phyloP scores from a whole-genome alignment of 495 filamentous ascomycete genomes.

The Clohesyomyces aquaticus region DNA sequence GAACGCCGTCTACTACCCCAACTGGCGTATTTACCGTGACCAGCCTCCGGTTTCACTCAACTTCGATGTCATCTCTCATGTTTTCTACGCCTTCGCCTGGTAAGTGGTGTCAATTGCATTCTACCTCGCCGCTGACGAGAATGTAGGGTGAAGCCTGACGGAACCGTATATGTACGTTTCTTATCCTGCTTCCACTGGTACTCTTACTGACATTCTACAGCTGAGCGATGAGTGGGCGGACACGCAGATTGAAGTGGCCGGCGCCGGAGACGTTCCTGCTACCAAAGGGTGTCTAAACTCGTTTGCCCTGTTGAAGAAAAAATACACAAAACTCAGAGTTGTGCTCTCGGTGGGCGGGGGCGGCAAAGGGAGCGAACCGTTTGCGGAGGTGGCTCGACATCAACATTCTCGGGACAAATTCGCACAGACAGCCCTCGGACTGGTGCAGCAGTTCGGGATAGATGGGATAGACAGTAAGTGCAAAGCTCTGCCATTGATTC shows the following conservation, averaged over 20 bases:
- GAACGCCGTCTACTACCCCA: conserved; percentile 91
- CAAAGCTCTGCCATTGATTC: background rate
- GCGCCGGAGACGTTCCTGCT: conserved; percentile 49
- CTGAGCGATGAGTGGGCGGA: conserved; percentile 88
- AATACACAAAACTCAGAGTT: conserved; percentile 74
- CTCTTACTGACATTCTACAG: conserved; percentile 51
- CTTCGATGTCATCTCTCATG: conserved; percentile 69
- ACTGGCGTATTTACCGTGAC: conserved; percentile 77
- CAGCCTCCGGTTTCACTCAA: conserved; percentile 78
- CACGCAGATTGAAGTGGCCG: conserved; percentile 76
- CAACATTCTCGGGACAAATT: conserved; percentile 67
- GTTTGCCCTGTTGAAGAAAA: conserved; percentile 72
- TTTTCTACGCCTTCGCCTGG: conserved; percentile 89
- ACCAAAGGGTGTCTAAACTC: conserved; percentile 74
- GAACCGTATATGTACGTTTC: conserved; percentile 73
- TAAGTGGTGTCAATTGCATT: conserved; percentile 41
- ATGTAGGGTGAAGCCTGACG: conserved; percentile 71
- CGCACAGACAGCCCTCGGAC: conserved; percentile 67
- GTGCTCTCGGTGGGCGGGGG: conserved; percentile 88
- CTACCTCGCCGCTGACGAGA: conserved; percentile 18
- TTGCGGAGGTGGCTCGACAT: conserved; percentile 71
- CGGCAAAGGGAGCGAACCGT: conserved; percentile 74
- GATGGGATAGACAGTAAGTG: conserved; percentile 84
- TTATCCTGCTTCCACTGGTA: background rate
- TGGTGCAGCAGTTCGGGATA: conserved; percentile 75